These are phyloP conservation scores for Diaporthe velutina DNA, from an alignment of 2,329 filamentous ascomycete species.

Conservation along the genomic window DNA sequence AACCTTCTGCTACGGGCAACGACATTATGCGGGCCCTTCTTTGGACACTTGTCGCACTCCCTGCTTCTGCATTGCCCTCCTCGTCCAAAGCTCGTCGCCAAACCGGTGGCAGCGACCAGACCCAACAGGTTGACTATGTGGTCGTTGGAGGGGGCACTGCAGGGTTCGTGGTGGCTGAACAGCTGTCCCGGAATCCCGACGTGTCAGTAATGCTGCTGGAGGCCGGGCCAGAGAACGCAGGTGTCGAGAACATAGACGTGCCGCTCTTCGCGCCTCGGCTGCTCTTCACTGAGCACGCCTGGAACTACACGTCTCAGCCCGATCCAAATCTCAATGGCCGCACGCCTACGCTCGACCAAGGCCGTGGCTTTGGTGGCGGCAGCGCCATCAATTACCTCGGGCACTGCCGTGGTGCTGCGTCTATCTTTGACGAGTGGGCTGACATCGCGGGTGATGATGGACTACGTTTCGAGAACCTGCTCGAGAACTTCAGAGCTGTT, in stretches of 20 bases:
- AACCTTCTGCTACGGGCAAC: not conserved
- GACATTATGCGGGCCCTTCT: not conserved
- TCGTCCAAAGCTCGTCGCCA: not conserved
- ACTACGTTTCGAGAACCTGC: not conserved
- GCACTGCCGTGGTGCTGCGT: not conserved
- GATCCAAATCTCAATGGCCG: conserved; percentile 10
- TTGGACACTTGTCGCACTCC: not conserved
- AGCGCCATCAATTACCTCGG: not conserved
- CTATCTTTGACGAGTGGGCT: conserved; percentile 1
- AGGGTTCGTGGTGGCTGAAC: conserved; percentile 1
- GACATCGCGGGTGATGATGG: not conserved
- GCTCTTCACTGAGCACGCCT: conserved; percentile 3
- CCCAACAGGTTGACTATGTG: conserved; percentile 1
- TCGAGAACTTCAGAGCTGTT: conserved; percentile 1
- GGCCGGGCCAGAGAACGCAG: not conserved
- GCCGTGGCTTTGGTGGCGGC: not conserved
- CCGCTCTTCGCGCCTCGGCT: not conserved
- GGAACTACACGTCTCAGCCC: conserved; percentile 8
- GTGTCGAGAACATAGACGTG: conserved; percentile 4
- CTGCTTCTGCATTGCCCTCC: not conserved
- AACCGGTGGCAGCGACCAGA: not conserved
- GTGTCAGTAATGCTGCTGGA: not conserved
- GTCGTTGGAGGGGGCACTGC: conserved; percentile 8
- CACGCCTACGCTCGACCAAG: not conserved
- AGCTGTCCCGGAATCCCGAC: not conserved